phyloP scores from a whole-genome alignment of 768 basidiomycete genomes.

The Sarcodon aspratus region DNA sequence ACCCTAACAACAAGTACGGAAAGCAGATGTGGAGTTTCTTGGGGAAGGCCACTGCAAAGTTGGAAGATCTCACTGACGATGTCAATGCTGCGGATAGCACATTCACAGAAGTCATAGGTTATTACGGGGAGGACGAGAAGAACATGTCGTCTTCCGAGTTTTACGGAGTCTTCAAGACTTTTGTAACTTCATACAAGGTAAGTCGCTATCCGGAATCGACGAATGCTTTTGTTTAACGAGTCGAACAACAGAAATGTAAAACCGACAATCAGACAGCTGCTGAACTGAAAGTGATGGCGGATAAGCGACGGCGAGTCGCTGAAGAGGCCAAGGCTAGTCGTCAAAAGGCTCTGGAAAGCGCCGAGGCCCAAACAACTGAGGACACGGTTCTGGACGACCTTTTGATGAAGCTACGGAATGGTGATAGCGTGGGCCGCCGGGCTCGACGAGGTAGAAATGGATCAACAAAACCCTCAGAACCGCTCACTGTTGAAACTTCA shows the following conservation, averaged over 20 bases:
- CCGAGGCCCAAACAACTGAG: constrained; percentile 32
- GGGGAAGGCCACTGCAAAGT: constrained; percentile 56
- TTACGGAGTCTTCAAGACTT: constrained; percentile 95
- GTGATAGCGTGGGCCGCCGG: constrained; percentile 50
- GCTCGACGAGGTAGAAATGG: constrained; percentile 35
- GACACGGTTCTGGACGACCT: constrained; percentile 59
- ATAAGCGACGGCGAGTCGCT: constrained; percentile 57
- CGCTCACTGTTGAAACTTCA: constrained; percentile 23
- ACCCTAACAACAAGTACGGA: constrained; percentile 67
- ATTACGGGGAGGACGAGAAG: constrained; percentile 91
- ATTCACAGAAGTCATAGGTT: constrained; percentile 76
- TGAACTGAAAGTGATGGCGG: constrained; percentile 55
- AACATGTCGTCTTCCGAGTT: constrained; percentile 83
- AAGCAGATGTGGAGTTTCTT: constrained; percentile 90
- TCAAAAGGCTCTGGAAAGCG: constrained; percentile 33
- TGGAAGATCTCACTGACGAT: constrained; percentile 81
- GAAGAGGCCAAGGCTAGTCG: constrained; percentile 52
- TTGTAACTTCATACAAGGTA: constrained; percentile 87
- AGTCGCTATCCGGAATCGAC: constrained; percentile 8
- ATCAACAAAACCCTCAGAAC: constrained; percentile 17
- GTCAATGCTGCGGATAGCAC: constrained; percentile 77
- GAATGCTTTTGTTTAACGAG: not conserved
- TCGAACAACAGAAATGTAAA: constrained; percentile 67
- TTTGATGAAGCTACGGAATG: constrained; percentile 60
- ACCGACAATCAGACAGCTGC: constrained; percentile 62